Evolutionary conservation across 148 eudicot species (phyloP).

Genomic region (Bassia scoparia): DNA sequence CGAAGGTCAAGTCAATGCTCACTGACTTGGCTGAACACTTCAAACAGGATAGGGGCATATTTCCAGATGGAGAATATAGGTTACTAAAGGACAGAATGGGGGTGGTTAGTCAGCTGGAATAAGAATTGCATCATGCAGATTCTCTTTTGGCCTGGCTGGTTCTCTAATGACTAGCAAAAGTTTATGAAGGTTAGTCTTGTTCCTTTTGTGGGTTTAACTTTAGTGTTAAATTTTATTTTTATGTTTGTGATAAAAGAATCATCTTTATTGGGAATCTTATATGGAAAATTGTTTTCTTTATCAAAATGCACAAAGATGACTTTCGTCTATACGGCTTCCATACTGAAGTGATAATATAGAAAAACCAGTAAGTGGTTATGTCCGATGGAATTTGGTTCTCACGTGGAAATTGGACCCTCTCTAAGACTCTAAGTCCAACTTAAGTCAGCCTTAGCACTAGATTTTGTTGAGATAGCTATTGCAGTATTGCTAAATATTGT

Average conservation of each 20-base stretch:
- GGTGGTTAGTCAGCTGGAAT: conserved; percentile 26
- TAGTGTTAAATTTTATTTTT: conserved; percentile 15
- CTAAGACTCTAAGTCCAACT: conserved; percentile 17
- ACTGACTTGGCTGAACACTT: conserved; percentile 34
- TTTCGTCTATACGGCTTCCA: conserved; percentile 27
- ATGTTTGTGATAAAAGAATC: conserved; percentile 29
- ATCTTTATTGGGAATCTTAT: conserved; percentile 24
- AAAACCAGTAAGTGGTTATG: conserved; percentile 23
- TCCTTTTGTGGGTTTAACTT: conserved; percentile 9
- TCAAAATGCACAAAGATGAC: conserved; percentile 21
- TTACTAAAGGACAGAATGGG: conserved; percentile 22
- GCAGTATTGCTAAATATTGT: not conserved
- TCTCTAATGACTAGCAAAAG: conserved; percentile 14
- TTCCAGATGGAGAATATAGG: conserved; percentile 29
- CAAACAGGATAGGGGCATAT: conserved; percentile 28
- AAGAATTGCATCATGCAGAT: conserved; percentile 29
- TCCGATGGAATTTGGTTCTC: conserved; percentile 33
- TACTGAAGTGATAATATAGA: conserved; percentile 31
- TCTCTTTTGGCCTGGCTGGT: conserved; percentile 25
- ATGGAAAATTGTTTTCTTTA: conserved; percentile 26
- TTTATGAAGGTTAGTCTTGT: conserved; percentile 16
- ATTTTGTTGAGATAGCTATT: not conserved
- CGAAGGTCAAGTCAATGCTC: conserved; percentile 31
- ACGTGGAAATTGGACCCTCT: conserved; percentile 30
- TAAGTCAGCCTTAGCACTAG: conserved; percentile 27